Conservation (phyloP, 1,284 basidiomycete species). For the Trichosporon sp. region DNA sequence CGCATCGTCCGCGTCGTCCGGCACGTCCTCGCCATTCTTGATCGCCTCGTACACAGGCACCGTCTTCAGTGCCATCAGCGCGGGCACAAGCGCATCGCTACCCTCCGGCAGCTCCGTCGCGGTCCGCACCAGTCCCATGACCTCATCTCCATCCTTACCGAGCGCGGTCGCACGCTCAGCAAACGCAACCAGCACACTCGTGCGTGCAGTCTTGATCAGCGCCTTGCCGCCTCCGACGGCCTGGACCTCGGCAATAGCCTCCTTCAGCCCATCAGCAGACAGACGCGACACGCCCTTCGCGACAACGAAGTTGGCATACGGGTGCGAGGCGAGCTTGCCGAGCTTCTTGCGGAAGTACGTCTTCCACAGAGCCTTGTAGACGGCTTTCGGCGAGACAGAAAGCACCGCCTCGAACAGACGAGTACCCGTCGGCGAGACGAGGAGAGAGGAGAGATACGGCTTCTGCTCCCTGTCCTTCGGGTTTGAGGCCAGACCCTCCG, state of each 20-base stretch:
- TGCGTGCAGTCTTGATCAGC: conserved; percentile 55
- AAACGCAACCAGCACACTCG: conserved; percentile 63
- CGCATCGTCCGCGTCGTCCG: conserved; percentile 20
- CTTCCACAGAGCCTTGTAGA: conserved; percentile 66
- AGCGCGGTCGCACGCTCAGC: conserved; percentile 61
- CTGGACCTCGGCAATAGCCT: conserved; percentile 59
- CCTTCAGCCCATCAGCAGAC: conserved; percentile 55
- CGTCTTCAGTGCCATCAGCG: conserved; percentile 60
- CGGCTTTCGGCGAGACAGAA: conserved; percentile 55
- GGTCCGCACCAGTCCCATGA: conserved; percentile 56
- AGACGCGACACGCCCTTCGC: conserved; percentile 66
- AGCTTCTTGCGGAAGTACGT: conserved; percentile 70
- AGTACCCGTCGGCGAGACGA: conserved; percentile 78
- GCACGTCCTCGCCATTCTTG: conserved; percentile 25
- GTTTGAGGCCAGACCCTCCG: conserved; percentile 63
- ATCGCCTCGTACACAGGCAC: conserved; percentile 52
- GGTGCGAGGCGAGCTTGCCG: conserved; percentile 67
- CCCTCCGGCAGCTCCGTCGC: conserved; percentile 60
- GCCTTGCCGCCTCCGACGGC: conserved; percentile 51
- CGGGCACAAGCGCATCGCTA: conserved; percentile 56
- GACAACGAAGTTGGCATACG: conserved; percentile 85
- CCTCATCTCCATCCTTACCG: conserved; percentile 33
- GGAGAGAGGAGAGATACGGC: conserved; percentile 58
- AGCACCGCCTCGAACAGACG: conserved; percentile 78
- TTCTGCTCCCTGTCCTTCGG: conserved; percentile 22